Evolutionary conservation across 1,139 yeast genomes (phyloP), one percentile per base, ranked within the genome.

Genomic region (Pichia sp.): DNA sequence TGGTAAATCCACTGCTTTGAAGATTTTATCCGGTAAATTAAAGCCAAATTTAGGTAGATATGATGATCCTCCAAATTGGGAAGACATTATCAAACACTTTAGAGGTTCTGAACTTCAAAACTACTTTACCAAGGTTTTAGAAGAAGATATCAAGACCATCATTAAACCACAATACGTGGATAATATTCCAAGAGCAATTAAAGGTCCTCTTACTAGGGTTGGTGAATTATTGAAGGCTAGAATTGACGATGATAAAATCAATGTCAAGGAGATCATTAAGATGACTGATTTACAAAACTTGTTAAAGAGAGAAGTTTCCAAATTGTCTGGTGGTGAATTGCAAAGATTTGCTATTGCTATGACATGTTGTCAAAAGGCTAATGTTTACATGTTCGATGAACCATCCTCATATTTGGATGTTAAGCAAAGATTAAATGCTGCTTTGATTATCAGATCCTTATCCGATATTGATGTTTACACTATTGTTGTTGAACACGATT

Each of bases 161-260:
- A 90, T 90, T 64, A 92, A 92, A 71, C 98, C 98, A 23, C 98
- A 92, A 70, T 92, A 92, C 60, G 98, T 92, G 49, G 98, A 92
- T 66, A 90, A 87, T 69, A 81, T 92, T 55, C 97, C 98, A 57
- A 80, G 92, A 65, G 97, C 97, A 39, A 81, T 94, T 62, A 87
- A 85, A 66, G 88, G 97, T 40, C 90, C 95, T 29, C 75, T 85
- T 47, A 87, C 82, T 62, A 80, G 84, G 58, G 98, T 92, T 42
- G 95, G 90, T 46, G 90, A 83, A 51, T 75, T 92, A 45, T 72
- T 92, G 61, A 79, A 81, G 59, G 82, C 85, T 68, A 72, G 75
- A 60, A 92, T 85, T 62, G 81, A 72, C 38, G 73, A 71, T 42
- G 79, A 74, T 29, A 79, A 70, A 51, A 77, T 69, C 41, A 81